Evolutionary conservation across 768 basidiomycete genomes (phyloP), one percentile per base, ranked within the genome.

Genomic region (Suillus subluteus): DNA sequence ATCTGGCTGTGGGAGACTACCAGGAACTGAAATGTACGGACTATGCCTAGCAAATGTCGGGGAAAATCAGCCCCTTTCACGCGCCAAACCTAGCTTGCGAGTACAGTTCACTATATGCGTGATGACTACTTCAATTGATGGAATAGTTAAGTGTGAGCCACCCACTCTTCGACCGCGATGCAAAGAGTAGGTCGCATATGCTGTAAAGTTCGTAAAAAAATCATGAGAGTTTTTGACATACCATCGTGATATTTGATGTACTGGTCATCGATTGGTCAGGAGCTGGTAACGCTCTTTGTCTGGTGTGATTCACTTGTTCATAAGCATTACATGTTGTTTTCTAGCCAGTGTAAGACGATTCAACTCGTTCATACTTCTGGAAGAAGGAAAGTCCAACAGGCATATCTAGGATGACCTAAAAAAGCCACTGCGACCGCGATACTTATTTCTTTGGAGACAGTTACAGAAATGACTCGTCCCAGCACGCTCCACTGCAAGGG

Each of bases 11-110:
- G 26, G 35, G 35, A 37, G 35, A 37, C 35, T 26, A 32, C 4
- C 16, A 16, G 8, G 16, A 30, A 30, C 16, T 54, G 16, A 30
- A 32, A 11, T 55, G 9, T 32, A 21, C 54, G 18, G 30, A 32
- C 18, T 16, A 32, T 11, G 18, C 9, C 5, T 12, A n/a, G 48
- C 6, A 48, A 13, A 50, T 50, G 48, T 13, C n/a, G 9, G 11
- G 32, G 21, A 9, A 48, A n/a, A 12, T 83, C 6, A 50, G 23
- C 13, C 48, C n/a, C 48, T 50, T 23, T 48, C n/a, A 48, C 12
- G 11, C 1, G 7, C 7, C 4, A 37, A 37, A 37, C 7, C 35
- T 11, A 5, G 11, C 11, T 48, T n/a, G n/a, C 48, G 23, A 23
- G 48, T 26, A 52, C 26, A n/a, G 15, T 15, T 44, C 30, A 18